phyloP scores from a whole-genome alignment of 768 basidiomycete species.

The Panus rudis region DNA sequence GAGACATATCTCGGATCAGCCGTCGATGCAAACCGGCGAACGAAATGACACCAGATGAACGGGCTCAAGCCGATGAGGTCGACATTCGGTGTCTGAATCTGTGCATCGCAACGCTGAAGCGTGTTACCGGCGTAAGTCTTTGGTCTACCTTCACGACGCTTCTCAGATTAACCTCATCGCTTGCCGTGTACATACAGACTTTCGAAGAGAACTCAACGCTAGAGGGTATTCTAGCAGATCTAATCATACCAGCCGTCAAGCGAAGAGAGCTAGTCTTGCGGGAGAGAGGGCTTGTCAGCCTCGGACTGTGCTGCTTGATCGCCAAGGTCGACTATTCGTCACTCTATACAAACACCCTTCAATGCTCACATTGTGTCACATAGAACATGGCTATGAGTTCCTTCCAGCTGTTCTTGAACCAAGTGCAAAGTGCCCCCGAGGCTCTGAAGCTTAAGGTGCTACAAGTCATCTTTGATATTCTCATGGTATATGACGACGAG shows the following conservation, averaged over 20 bases:
- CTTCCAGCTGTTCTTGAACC: constrained; percentile 40
- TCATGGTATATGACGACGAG: constrained; percentile 41
- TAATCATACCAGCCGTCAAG: constrained; percentile 42
- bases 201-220: constrained; percentile 43
- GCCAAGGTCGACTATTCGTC: constrained; percentile 22
- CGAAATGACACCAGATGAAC: constrained; percentile 28
- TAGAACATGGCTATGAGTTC: constrained; percentile 41
- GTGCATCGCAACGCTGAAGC: constrained; percentile 38
- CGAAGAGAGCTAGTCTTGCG: constrained; percentile 37
- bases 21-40: constrained; percentile 8
- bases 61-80: constrained; percentile 27
- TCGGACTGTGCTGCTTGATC: constrained; percentile 43
- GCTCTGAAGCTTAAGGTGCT: constrained; percentile 35
- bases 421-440: constrained; percentile 35
- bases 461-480: constrained; percentile 42
- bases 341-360: constrained; percentile 16
- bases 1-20: no score
- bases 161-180: no score
- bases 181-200: constrained; percentile 9
- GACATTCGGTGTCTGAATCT: constrained; percentile 38
- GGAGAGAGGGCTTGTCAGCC: constrained; percentile 38
- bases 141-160: background rate
- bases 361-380: constrained; percentile 18
- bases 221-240: constrained; percentile 40
- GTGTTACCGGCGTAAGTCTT: constrained; percentile 38